phyloP scores from a whole-genome alignment of 2,329 filamentous ascomycete genomes.

The Xylariaceae sp. region DNA sequence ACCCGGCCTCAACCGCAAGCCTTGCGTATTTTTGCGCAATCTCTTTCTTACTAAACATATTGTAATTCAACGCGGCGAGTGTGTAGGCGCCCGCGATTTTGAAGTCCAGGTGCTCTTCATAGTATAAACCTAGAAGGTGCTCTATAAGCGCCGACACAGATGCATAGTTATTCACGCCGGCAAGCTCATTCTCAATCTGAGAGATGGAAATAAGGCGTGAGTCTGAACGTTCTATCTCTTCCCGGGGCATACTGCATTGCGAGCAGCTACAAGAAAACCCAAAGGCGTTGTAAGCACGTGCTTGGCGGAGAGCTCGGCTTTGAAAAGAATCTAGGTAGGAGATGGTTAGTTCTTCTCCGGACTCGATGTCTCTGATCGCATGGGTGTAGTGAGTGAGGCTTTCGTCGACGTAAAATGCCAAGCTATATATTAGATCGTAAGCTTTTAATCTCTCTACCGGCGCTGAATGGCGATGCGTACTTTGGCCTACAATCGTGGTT shows the following conservation, averaged over 20 bases:
- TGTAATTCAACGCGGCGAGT: constrained; percentile 43
- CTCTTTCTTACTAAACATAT: constrained; percentile 35
- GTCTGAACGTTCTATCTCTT: constrained; percentile 35
- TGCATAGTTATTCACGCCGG: constrained; percentile 14
- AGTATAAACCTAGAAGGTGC: constrained; percentile 39
- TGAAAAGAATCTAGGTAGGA: constrained; percentile 45
- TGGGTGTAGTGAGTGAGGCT: constrained; percentile 44
- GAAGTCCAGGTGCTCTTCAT: constrained; percentile 40
- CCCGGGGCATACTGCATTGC: constrained; percentile 36
- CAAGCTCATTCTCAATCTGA: constrained; percentile 33
- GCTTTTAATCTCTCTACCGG: background rate
- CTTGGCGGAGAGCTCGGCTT: constrained; percentile 33
- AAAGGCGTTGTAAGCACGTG: constrained; percentile 38
- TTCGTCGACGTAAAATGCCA: constrained; percentile 40
- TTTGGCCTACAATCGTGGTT: constrained; percentile 49
- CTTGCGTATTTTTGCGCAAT: constrained; percentile 39
- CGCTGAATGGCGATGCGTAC: constrained; percentile 10
- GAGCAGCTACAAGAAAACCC: constrained; percentile 45
- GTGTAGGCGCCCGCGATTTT: constrained; percentile 45
- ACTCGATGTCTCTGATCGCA: constrained; percentile 37
- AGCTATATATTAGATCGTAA: constrained; percentile 18
- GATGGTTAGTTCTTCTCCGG: constrained; percentile 45
- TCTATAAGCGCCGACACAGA: constrained; percentile 34
- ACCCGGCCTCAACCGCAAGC: constrained; percentile 38
- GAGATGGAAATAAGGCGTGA: constrained; percentile 34